Conservation (phyloP, 805 yeast genomes). For the Tetrapisispora phaffii region DNA sequence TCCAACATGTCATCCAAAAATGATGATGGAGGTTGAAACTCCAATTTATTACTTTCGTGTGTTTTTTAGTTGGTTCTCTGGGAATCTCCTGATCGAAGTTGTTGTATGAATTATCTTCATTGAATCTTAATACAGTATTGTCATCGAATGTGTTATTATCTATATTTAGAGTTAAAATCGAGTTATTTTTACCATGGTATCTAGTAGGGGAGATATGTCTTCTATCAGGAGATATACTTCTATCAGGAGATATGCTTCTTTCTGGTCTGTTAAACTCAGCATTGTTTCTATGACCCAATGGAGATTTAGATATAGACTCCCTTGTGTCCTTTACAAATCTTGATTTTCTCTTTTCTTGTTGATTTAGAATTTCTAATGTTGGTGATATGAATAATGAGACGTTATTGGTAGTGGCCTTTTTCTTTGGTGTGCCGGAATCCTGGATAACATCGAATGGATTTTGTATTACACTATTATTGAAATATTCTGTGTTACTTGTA, state of each 20-base stretch:
- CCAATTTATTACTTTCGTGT: constrained; percentile 1
- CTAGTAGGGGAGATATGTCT: constrained; percentile 15
- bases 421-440: constrained; percentile 6
- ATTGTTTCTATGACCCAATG: background rate
- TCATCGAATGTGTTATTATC: background rate
- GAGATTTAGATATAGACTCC: background rate
- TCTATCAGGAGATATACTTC: constrained; percentile 27
- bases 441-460: constrained; percentile 13
- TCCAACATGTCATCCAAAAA: constrained; percentile 22
- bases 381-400: constrained; percentile 63
- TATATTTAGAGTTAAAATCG: constrained; percentile 25
- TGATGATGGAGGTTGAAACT: constrained; percentile 20
- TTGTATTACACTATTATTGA: background rate
- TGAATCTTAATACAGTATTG: background rate
- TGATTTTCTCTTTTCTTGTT: constrained; percentile 33
- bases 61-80: background rate
- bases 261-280: constrained; percentile 16
- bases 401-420: constrained; percentile 14
- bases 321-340: background rate
- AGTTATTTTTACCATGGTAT: constrained; percentile 34
- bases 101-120: background rate
- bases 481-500: background rate
- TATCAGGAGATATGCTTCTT: constrained; percentile 26
- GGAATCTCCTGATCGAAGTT: too few relatives aligned
- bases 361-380: constrained; percentile 59